phyloP scores from a whole-genome alignment of 331 rosid genomes.

The Telfairia occidentalis region DNA sequence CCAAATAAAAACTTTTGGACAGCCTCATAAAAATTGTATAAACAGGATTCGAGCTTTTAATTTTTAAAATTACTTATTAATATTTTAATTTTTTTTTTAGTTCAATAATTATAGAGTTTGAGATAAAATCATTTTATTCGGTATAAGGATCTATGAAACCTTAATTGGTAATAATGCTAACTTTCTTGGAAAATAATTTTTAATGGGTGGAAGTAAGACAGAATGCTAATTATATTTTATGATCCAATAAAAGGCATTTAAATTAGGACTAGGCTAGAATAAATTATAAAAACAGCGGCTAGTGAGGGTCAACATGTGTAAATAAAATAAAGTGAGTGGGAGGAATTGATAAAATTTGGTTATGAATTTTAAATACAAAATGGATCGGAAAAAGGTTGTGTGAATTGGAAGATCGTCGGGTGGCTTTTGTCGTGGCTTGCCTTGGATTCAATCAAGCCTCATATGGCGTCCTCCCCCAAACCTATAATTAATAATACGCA shows the following conservation, averaged over 20 bases:
- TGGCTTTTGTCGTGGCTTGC: not conserved
- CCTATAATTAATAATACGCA: not conserved
- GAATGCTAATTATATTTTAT: not conserved
- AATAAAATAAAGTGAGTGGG: not conserved
- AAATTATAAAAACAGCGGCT: not conserved
- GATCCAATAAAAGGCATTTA: not conserved
- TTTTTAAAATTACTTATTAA: no score
- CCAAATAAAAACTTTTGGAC: no score
- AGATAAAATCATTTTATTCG: not conserved
- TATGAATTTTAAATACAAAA: not conserved
- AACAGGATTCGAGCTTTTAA: no score
- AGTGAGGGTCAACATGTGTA: not conserved
- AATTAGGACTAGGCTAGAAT: not conserved
- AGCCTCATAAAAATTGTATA: no score
- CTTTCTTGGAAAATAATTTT: not conserved
- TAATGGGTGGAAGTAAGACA: not conserved
- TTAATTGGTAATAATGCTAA: not conserved
- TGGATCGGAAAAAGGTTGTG: not conserved
- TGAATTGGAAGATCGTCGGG: not conserved
- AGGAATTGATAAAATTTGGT: not conserved
- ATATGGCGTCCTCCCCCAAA: not conserved
- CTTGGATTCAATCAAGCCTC: not conserved
- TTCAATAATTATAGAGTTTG: no score
- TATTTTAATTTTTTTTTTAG: no score
- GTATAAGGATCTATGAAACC: not conserved